phyloP scores from a whole-genome alignment of 345 rosid genomes.

The Erysimum cheiranthoides region DNA sequence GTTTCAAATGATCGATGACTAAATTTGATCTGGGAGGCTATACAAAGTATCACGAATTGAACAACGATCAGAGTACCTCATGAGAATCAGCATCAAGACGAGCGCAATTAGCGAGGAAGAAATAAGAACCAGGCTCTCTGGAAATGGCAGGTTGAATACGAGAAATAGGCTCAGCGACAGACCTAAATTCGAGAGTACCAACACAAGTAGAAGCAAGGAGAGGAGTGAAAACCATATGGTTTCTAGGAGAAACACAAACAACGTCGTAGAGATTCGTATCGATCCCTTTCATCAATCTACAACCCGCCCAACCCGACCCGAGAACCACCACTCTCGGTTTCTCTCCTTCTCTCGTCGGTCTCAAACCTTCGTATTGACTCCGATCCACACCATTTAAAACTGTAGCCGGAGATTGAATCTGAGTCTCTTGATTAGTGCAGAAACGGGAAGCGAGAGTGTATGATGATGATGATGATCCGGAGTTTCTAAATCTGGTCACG shows the following conservation, averaged over 20 bases:
- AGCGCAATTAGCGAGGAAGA: constrained; percentile 75
- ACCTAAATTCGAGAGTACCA: constrained; percentile 93
- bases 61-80: constrained; percentile 47
- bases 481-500: constrained; percentile 12
- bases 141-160: constrained; percentile 93
- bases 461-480: not conserved
- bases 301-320: constrained; percentile 98
- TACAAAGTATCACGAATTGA: not conserved
- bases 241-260: constrained; percentile 85
- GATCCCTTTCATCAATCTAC: constrained; percentile 80
- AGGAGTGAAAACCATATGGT: constrained; percentile 95
- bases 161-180: constrained; percentile 85
- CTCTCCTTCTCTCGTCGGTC: constrained; percentile 64
- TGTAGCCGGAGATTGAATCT: constrained; percentile 31
- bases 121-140: constrained; percentile 69
- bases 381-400: not conserved
- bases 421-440: constrained; percentile 40
- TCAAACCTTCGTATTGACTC: constrained; percentile 47
- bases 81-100: constrained; percentile 64
- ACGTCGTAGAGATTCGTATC: constrained; percentile 76
- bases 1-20: not conserved
- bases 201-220: constrained; percentile 95
- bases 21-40: not conserved
- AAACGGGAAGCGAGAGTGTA: constrained; percentile 46
- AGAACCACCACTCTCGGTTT: constrained; percentile 87